A percentile compares a stretch with the other conserved stretches of the same genome.
These are phyloP conservation scores for Cymbopogon flexuosus DNA, from an alignment of 202 grass and related monocot genomes.

Conservation along the genomic window DNA sequence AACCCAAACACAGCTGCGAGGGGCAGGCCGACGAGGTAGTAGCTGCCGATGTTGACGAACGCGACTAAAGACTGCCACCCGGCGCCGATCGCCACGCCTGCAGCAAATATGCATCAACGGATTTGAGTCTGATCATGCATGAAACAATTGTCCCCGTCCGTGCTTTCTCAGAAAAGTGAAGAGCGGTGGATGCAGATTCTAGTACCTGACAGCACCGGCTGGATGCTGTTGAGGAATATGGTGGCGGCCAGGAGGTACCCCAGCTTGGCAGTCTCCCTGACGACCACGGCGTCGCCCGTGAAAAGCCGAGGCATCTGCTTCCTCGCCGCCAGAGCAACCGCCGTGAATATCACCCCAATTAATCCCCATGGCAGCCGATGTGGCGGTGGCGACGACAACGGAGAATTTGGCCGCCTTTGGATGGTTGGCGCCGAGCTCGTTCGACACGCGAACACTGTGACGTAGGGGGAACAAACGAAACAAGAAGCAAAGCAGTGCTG, in stretches of 20 bases:
- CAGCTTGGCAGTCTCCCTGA: conserved; percentile 47
- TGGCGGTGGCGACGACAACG: conserved; percentile 39
- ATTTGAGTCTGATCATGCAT: background rate
- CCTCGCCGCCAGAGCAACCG: conserved; percentile 36
- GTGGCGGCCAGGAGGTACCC: conserved; percentile 55
- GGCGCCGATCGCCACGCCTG: conserved; percentile 70
- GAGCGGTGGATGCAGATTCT: background rate
- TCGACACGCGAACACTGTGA: conserved; percentile 68
- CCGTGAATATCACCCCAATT: conserved; percentile 49
- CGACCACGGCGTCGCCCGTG: conserved; percentile 30
- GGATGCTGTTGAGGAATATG: conserved; percentile 75
- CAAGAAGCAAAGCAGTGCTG: background rate
- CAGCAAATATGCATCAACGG: background rate
- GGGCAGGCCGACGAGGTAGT: conserved; percentile 64
- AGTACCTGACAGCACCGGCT: conserved; percentile 73
- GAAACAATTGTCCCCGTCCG: too few species aligned
- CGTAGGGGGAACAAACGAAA: background rate
- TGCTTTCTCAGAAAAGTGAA: background rate
- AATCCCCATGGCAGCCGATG: conserved; percentile 44
- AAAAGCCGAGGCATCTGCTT: conserved; percentile 53
- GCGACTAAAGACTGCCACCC: conserved; percentile 71
- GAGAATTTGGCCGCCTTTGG: conserved; percentile 78
- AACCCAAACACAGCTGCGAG: conserved; percentile 62
- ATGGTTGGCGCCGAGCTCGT: conserved; percentile 67
- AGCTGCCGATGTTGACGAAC: conserved; percentile 62